Evolutionary conservation across 805 yeast genomes (phyloP), one percentile per base, ranked within the genome.

Genomic region (Metschnikowia chrysomelidarum): DNA sequence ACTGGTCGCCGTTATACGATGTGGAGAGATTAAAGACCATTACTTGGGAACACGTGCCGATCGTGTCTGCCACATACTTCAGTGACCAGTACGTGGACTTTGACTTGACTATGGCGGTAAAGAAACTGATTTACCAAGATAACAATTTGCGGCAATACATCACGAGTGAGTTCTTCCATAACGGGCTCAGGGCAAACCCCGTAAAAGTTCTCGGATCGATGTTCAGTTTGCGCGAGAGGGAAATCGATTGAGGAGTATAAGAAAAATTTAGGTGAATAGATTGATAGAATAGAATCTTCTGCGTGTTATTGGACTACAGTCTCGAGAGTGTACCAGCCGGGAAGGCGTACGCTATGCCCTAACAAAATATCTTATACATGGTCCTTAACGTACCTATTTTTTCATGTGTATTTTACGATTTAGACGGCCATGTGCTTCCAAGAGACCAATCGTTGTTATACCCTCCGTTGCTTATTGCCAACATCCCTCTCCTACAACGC

Each of bases 21-120:
- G 46, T 50, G 3, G 47, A 55, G 2, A 47, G 42, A 8, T 52
- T 71, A 32, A 34, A 44, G 13, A 33, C 40, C 3, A 44, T 72
- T 16, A 59, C 65, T 10, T 52, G 57, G 44, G 57, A 59, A 6
- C 41, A 55, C 4, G 60, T 56, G 7, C 77, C 76, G 1, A 62
- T 75, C n/a, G 75, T 66, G 10, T 76, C 78, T 5, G 73, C 76
- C 5, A 56, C 73, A 4, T 75, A 73, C 45, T 57, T 52, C 30
- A 53, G 66, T 38, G 81, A 75, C 47, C 75, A 69, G 47, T 75
- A 74, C 47, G 80, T 75, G 27, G 78, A 73, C 47, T 70, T 68
- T 38, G 61, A 62, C 11, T 40, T 71, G 19, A 54, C 71, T 13
- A 62, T 59, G 46, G 51, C 54, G 36, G 70, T 69, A 20, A 60